Conservation (phyloP, 805 yeast genomes). For the Metschnikowia santaceciliae region DNA sequence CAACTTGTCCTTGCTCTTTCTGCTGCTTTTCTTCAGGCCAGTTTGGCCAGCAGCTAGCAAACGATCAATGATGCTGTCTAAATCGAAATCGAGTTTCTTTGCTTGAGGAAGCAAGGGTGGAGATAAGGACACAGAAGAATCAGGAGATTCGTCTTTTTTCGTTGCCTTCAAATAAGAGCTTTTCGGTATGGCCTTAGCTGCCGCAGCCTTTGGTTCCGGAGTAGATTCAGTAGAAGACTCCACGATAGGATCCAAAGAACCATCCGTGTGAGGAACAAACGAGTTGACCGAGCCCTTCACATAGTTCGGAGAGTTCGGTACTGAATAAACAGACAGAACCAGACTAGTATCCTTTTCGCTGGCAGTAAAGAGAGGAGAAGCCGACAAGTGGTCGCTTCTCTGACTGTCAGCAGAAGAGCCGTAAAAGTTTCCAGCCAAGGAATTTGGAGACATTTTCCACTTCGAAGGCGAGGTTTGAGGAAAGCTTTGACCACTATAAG, state of each 20-base stretch:
- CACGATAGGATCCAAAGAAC: constrained; percentile 21
- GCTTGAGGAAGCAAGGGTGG: constrained; percentile 21
- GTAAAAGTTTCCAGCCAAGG: constrained; percentile 9
- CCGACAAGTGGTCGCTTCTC: constrained; percentile 27
- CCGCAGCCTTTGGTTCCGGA: constrained; percentile 13
- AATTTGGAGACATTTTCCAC: constrained; percentile 3
- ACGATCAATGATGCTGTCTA: constrained; percentile 62
- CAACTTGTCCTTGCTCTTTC: constrained; percentile 41
- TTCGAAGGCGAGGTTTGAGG: constrained; percentile 6
- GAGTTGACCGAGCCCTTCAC: constrained; percentile 5
- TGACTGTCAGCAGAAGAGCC: constrained; percentile 44
- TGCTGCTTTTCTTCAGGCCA: constrained; percentile 16
- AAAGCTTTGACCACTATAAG: constrained; percentile 2
- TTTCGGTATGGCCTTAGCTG: constrained; percentile 8
- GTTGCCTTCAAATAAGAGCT: constrained; percentile 1
- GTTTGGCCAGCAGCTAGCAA: constrained; percentile 48
- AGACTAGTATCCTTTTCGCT: constrained; percentile 32
- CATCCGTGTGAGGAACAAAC: constrained; percentile 6
- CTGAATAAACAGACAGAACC: constrained; percentile 34
- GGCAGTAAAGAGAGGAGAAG: constrained; percentile 36
- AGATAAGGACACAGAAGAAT: constrained; percentile 19
- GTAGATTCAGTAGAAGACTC: constrained; percentile 20
- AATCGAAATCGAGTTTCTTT: constrained; percentile 37
- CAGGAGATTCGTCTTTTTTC: not conserved
- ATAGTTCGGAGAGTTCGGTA: constrained; percentile 12